Conservation (phyloP, 139 green algal genomes). For the Chlamydomonas schloesseri region DNA sequence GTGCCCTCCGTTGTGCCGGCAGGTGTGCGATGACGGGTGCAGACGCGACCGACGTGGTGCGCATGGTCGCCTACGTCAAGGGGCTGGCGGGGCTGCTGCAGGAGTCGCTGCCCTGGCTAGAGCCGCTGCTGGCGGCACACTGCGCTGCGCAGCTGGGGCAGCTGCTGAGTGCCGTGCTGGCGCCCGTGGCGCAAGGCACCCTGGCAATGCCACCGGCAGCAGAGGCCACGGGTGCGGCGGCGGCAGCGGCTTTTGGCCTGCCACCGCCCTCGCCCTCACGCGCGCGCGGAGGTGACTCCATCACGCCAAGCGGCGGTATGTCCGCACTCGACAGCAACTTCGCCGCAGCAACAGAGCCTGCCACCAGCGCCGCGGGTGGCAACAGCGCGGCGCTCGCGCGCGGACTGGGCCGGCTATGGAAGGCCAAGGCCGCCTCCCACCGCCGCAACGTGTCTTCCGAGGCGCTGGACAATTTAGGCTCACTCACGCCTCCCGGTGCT, state of each 20-base stretch:
- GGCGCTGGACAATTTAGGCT: too few relatives aligned
- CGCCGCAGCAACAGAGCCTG: neutral
- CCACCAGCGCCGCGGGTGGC: too few relatives aligned
- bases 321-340: neutral
- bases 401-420: slow-evolving; percentile 19
- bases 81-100: slow-evolving; percentile 14
- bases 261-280: too few relatives aligned
- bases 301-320: too few relatives aligned
- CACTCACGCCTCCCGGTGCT: too few relatives aligned
- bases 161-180: neutral
- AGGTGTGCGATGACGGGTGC: neutral
- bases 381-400: neutral
- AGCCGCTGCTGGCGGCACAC: slow-evolving; percentile 15
- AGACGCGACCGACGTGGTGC: slow-evolving; percentile 2
- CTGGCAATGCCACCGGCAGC: neutral
- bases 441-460: neutral
- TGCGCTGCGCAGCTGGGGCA: neutral
- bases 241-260: too few relatives aligned
- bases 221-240: too few relatives aligned
- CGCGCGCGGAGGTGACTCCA: too few relatives aligned
- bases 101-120: slow-evolving; percentile 23
- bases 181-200: neutral
- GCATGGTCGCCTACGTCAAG: slow-evolving; percentile 32
- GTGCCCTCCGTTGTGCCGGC: neutral
- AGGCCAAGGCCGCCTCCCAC: neutral